Evolutionary conservation across 306 rosid species (phyloP), one percentile per base, ranked within the genome.

Genomic region (Ormosia semicastrata): DNA sequence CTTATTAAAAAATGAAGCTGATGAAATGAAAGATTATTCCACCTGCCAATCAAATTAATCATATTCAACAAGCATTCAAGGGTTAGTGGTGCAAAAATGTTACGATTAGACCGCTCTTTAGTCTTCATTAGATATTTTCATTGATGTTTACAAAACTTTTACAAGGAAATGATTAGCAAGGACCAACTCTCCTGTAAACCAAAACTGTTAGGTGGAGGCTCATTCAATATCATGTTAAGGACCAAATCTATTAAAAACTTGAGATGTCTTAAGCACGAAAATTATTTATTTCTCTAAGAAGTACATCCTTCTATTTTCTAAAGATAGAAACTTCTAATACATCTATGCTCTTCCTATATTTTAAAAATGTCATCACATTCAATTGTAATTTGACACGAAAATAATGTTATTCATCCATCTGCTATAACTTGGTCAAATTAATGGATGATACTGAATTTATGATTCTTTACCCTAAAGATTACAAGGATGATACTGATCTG

Each of bases 11-110:
- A 49, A 39, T 4, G 56, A 47, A 82, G 52, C 4, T 33, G 40
- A 50, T n/a, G 64, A 75, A 66, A 76, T 37, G 67, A 76, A 82
- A 60, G 47, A 70, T 63, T 54, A 65, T n/a, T 15, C 36, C 17
- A 69, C 73, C 67, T 70, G 37, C 59, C 33, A 39, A 49, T 18
- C 49, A 76, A 76, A 77, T 70, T 53, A 6, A 57, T 56, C 58
- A 69, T 15, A 59, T 17, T 56, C 53, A 69, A 77, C 52, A n/a
- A 66, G 65, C 41, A 59, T 56, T 15, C 53, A 24, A 43, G 59
- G 24, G 8, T 54, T 56, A 30, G 76, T 52, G 57, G 37, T 41
- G 13, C 59, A 54, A 30, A 29, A 32, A 59, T 58, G 50, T 47
- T 5, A 3, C 6, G 62, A 47, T 53, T n/a, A 68, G 14, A 75